Evolutionary conservation across 129 eudicot genomes (phyloP), one percentile per base, ranked within the genome.

Genomic region (Ambrosia trifida): DNA sequence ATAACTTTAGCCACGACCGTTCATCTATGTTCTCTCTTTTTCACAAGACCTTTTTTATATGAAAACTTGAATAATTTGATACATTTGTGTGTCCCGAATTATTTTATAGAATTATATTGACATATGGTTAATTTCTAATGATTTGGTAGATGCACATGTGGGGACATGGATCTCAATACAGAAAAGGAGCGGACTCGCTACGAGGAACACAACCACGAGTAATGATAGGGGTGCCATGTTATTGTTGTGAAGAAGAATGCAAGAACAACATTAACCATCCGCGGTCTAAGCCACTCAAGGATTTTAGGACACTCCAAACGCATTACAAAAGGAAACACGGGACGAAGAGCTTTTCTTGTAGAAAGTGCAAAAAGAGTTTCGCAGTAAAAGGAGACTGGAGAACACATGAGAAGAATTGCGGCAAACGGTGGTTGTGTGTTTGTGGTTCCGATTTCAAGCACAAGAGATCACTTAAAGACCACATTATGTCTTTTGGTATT

Each of bases 381-480:
- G 92, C 96, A 0, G 96, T 91, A 10, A 91, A 88, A 81, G 97
- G 97, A 0, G 97, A 91, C 71, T 91, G 97, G 97, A 85, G 97
- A 9, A 91, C 97, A 13, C 97, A 88, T 68, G 96, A 91, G 81
- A 91, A 91, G 81, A 91, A 91, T 32, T 91, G 97, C 18, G 97
- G 97, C 5, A 88, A 86, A 78, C 90, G 92, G 44, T 91, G 97
- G 97, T 80, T 83, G 33, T 91, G 97, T 35, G 66, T 83, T 5
- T 88, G 97, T 52, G 97, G 97, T 8, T 91, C 97, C 0, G 93
- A 91, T 60, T 91, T 91, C 70, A 91, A 91, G 87, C 97, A 91
- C 80, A 91, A 91, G 78, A 75, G 97, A 53, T 91, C 97, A 3
- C 85, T 91, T 13, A 91, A 91, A 68, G 96, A 91, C 68, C 97